phyloP scores from a whole-genome alignment of 257 asterid genomes.

The Primulina huaijiensis region DNA sequence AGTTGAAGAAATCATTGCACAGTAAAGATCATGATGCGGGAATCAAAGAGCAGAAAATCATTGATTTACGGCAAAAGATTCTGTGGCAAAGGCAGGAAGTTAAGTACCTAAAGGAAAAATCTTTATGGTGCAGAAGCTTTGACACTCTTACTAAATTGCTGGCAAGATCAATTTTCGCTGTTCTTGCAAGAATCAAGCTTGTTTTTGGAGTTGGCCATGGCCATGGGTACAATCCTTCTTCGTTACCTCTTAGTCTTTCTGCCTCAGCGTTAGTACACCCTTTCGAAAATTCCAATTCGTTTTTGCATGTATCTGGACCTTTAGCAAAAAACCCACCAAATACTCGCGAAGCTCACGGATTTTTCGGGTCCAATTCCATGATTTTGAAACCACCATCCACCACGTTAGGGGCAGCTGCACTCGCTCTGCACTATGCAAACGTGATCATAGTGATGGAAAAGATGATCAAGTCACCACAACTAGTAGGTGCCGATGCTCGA shows the following conservation, averaged over 20 bases:
- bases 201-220: constrained; percentile 61
- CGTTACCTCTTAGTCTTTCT: constrained; percentile 71
- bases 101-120: constrained; percentile 66
- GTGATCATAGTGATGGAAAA: constrained; percentile 81
- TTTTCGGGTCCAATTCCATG: constrained; percentile 52
- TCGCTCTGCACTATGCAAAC: constrained; percentile 76
- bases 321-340: constrained; percentile 33
- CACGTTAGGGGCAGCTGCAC: constrained; percentile 80
- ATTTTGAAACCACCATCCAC: constrained; percentile 55
- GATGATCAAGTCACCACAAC: constrained; percentile 83
- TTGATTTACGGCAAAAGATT: constrained; percentile 69
- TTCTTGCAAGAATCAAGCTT: constrained; percentile 69
- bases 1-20: constrained; percentile 43
- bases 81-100: constrained; percentile 75
- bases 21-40: constrained; percentile 28
- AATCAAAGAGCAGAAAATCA: constrained; percentile 47
- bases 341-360: constrained; percentile 23
- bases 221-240: constrained; percentile 29
- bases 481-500: constrained; percentile 82
- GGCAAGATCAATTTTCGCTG: constrained; percentile 62
- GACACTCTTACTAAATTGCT: constrained; percentile 59
- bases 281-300: constrained; percentile 43
- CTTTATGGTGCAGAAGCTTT: constrained; percentile 77
- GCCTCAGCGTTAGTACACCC: constrained; percentile 87
- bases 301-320: constrained; percentile 58